phyloP scores from a whole-genome alignment of 2,329 filamentous ascomycete genomes.

The Microthyrium microscopicum region DNA sequence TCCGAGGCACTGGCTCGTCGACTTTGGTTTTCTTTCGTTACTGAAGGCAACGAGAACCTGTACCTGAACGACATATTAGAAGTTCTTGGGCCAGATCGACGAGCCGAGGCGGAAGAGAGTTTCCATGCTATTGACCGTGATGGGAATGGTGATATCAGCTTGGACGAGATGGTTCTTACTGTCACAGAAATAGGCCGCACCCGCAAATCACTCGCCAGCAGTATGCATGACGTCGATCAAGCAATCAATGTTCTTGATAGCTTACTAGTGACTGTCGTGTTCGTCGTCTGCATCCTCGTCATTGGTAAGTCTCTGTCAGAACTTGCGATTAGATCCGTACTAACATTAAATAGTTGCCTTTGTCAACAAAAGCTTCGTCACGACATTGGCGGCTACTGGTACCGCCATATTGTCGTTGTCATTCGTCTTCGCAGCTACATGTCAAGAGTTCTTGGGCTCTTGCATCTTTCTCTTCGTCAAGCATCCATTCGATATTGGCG shows the following conservation, averaged over 20 bases:
- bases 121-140: conserved; percentile 72
- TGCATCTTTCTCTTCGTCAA: conserved; percentile 99
- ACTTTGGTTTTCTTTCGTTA: conserved; percentile 96
- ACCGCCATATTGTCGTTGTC: conserved; percentile 89
- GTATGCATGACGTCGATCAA: conserved; percentile 95
- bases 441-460: conserved; percentile 90
- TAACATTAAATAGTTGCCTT: conserved; percentile 46
- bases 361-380: conserved; percentile 71
- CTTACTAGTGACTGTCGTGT: conserved; percentile 64
- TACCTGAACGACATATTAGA: conserved; percentile 70
- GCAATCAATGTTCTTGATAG: conserved; percentile 83
- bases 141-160: conserved; percentile 80
- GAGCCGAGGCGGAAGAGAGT: conserved; percentile 67
- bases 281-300: conserved; percentile 67
- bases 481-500: conserved; percentile 91
- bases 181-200: conserved; percentile 71
- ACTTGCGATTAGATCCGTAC: conserved; percentile 7
- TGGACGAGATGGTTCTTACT: conserved; percentile 89
- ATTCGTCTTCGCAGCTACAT: conserved; percentile 84
- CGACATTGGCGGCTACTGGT: conserved; percentile 74
- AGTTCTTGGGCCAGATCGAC: conserved; percentile 62
- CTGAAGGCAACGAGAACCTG: conserved; percentile 70
- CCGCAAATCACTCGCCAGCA: conserved; percentile 74
- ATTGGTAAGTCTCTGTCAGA: conserved; percentile 42
- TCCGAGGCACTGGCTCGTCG: conserved; percentile 87